These are phyloP conservation scores for Paramecium caudatum DNA, from an alignment of 73 alveolate species.

Conservation along the genomic window DNA sequence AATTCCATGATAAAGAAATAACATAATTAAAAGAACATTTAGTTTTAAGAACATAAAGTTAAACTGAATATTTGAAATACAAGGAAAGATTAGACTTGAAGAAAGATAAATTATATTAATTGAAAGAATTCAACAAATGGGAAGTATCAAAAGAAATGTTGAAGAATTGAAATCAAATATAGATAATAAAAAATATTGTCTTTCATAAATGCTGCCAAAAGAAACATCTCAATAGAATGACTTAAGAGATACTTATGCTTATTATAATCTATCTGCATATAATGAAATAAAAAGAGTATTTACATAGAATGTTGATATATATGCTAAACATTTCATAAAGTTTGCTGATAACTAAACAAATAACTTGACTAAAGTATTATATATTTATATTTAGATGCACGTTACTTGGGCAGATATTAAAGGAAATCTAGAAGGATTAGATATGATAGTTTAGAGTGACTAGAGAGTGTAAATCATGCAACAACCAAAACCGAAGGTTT, in stretches of 20 bases:
- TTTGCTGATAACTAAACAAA: conserved; percentile 29
- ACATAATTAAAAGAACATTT: conserved; percentile 13
- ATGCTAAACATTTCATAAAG: conserved; percentile 31
- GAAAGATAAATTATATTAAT: conserved; percentile 26
- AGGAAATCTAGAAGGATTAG: not conserved
- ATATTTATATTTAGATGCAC: conserved; percentile 3
- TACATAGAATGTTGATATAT: not conserved
- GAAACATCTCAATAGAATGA: conserved; percentile 51
- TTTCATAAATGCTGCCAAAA: conserved; percentile 8
- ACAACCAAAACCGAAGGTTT: not conserved
- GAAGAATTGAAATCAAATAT: not conserved
- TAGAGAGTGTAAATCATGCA: conserved; percentile 13
- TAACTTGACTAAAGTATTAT: not conserved
- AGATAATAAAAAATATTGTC: conserved; percentile 34
- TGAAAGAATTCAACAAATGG: conserved; percentile 52
- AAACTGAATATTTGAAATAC: conserved; percentile 26
- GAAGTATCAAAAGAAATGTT: conserved; percentile 11
- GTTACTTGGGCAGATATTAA: conserved; percentile 22
- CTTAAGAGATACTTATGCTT: conserved; percentile 50
- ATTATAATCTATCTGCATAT: conserved; percentile 39
- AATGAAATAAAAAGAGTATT: conserved; percentile 10
- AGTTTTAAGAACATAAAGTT: conserved; percentile 4
- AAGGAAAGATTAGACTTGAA: conserved; percentile 27
- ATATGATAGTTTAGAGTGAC: not conserved
- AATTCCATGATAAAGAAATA: conserved; percentile 44